Evolutionary conservation across 2,329 filamentous ascomycete species (phyloP), one percentile per base, ranked within the genome.

Genomic region (Venturia carpophila): DNA sequence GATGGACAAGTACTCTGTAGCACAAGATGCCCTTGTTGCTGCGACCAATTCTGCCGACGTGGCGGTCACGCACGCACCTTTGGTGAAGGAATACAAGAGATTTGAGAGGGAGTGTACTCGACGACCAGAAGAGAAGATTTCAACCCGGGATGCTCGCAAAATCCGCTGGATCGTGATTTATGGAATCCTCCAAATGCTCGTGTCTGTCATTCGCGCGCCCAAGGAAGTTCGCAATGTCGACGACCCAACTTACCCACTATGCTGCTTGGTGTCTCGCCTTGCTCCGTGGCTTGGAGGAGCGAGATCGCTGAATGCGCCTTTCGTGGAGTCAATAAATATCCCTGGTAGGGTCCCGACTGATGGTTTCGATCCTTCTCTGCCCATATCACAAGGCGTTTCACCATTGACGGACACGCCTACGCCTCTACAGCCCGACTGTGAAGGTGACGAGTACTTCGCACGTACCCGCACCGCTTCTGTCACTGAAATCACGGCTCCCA

Each of bases 161-260:
- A 83, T 92, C 19, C 82, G 90, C 47, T 94, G 90, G 90, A 83
- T 92, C 39, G 72, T 92, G 43, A 82, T 93, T 7, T 93, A 93
- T 70, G 82, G 85, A 21, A 82, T 85, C 3, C 82, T 91, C 65
- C 90, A 94, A 72, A 87, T 86, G n/a, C 80, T 94, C 1, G 81
- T 83, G 11, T 84, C 84, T 64, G 85, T 86, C 45, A 87, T 84
- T 0, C 77, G 82, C 42, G 78, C 83, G 0, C 87, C 90, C 0
- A 72, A 77, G 5, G 84, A 89, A 69, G 85, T 90, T 37, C 79
- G 79, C 19, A 83, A 88, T 64, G 77, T 79, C 0, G 77, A 80
- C 0, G 78, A 78, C 17, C 79, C 84, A 1, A 76, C 80, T 0
- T 93, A 93, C 68, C 79, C 80, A n/a, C 75, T 84, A 27, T 84